Evolutionary conservation across 257 asterid genomes (phyloP).

Genomic region (Solanum commersonii): DNA sequence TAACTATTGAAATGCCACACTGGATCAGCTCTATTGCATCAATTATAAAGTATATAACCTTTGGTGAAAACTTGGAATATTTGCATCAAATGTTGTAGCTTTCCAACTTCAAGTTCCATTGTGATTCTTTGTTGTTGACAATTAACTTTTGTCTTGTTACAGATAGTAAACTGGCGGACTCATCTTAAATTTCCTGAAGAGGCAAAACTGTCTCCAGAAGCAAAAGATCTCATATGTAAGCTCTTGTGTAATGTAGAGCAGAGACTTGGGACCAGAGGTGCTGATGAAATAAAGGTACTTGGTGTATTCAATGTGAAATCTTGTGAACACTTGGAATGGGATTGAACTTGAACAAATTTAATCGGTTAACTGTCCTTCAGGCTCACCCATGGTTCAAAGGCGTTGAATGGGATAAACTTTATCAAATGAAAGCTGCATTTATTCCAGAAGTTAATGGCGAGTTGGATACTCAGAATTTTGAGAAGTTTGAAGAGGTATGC

Average conservation of each 20-base stretch:
- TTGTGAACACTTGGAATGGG: not conserved
- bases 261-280: slow-evolving; percentile 97
- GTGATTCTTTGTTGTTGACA: not conserved
- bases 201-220: slow-evolving; percentile 76
- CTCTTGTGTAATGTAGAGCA: slow-evolving; percentile 90
- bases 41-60: not conserved
- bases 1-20: not conserved
- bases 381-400: slow-evolving; percentile 93
- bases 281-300: slow-evolving; percentile 74
- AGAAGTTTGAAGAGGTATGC: slow-evolving; percentile 89
- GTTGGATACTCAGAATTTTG: slow-evolving; percentile 94
- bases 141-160: slow-evolving; percentile 8
- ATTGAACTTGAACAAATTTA: not conserved
- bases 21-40: not conserved
- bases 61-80: not conserved
- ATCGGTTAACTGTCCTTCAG: slow-evolving; percentile 31
- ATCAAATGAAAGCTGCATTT: slow-evolving; percentile 91
- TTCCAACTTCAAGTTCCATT: not conserved
- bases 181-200: slow-evolving; percentile 90
- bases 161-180: slow-evolving; percentile 91
- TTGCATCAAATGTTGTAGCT: not conserved
- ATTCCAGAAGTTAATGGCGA: slow-evolving; percentile 93
- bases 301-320: slow-evolving; percentile 2
- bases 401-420: slow-evolving; percentile 70
- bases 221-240: slow-evolving; percentile 84